A percentile compares a stretch with the other conserved stretches of the same genome.
These are phyloP conservation scores for Aspergillus campestris DNA, from an alignment of 495 filamentous ascomycete species.

Conservation along the genomic window DNA sequence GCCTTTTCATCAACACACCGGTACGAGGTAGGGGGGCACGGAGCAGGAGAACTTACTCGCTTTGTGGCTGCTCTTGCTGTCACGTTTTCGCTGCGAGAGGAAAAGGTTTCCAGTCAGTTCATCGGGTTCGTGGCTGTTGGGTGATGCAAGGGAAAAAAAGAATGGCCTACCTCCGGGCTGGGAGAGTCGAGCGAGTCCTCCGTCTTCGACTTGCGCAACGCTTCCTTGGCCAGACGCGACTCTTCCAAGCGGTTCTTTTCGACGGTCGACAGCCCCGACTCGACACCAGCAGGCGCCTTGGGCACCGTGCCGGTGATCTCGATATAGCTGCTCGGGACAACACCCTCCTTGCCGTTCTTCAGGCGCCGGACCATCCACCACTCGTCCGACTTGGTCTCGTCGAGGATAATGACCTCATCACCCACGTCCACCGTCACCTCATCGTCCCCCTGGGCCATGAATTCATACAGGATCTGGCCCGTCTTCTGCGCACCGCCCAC, in stretches of 20 bases:
- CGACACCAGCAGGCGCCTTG: conserved; percentile 43
- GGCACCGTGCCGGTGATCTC: conserved; percentile 64
- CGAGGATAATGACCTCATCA: conserved; percentile 85
- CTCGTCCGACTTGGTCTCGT: conserved; percentile 87
- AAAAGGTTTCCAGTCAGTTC: conserved; percentile 31
- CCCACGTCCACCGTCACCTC: conserved; percentile 87
- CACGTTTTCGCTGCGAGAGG: conserved; percentile 58
- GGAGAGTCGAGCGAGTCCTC: conserved; percentile 43
- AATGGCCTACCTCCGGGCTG: conserved; percentile 54
- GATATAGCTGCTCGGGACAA: conserved; percentile 95
- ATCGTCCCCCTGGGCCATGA: conserved; percentile 91
- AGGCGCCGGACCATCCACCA: conserved; percentile 95
- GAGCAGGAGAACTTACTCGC: conserved; percentile 56
- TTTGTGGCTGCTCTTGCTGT: conserved; percentile 55
- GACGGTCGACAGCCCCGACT: conserved; percentile 61
- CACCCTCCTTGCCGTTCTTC: conserved; percentile 90
- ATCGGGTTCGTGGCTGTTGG: not conserved
- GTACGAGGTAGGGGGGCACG: not conserved
- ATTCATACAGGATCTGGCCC: conserved; percentile 86
- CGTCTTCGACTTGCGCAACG: conserved; percentile 50
- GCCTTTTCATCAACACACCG: conserved; percentile 10
- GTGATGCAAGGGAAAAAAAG: too few species aligned
- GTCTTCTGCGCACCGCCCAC: conserved; percentile 62
- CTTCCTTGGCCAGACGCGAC: conserved; percentile 67
- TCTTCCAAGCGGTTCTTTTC: conserved; percentile 83